These are phyloP conservation scores for Colletotrichum sp. DNA, from an alignment of 2,329 filamentous ascomycete genomes.

Conservation along the genomic window DNA sequence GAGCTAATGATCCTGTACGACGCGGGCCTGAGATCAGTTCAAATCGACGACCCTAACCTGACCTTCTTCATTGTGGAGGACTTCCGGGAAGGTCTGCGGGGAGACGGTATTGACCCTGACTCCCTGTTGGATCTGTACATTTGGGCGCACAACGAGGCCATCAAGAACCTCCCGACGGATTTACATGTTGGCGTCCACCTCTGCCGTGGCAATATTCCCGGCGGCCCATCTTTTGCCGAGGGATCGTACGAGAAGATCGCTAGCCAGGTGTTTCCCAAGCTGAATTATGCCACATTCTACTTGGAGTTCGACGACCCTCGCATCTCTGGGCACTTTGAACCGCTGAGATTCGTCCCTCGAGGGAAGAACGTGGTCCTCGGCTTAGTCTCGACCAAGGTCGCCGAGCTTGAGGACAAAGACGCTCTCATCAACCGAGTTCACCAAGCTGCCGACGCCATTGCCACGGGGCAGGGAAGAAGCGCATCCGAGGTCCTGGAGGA, in stretches of 20 bases:
- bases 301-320: conserved; percentile 72
- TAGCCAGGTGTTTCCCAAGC: conserved; percentile 66
- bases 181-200: conserved; percentile 82
- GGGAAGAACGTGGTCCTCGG: conserved; percentile 69
- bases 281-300: conserved; percentile 71
- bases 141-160: conserved; percentile 75
- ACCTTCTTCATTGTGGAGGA: conserved; percentile 78
- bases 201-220: conserved; percentile 72
- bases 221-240: conserved; percentile 68
- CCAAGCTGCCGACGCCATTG: conserved; percentile 70
- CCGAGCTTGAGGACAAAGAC: conserved; percentile 66
- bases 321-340: conserved; percentile 68
- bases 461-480: conserved; percentile 67
- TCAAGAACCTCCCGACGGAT: conserved; percentile 67
- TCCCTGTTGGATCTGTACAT: conserved; percentile 78
- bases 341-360: conserved; percentile 63
- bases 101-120: conserved; percentile 70
- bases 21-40: conserved; percentile 66
- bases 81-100: conserved; percentile 74
- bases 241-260: conserved; percentile 72
- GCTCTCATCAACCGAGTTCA: conserved; percentile 64
- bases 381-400: conserved; percentile 67
- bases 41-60: conserved; percentile 71
- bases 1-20: conserved; percentile 67
- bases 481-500: conserved; percentile 70